Evolutionary conservation across 148 eudicot species (phyloP).

Genomic region (Camellia lanceoleosa): DNA sequence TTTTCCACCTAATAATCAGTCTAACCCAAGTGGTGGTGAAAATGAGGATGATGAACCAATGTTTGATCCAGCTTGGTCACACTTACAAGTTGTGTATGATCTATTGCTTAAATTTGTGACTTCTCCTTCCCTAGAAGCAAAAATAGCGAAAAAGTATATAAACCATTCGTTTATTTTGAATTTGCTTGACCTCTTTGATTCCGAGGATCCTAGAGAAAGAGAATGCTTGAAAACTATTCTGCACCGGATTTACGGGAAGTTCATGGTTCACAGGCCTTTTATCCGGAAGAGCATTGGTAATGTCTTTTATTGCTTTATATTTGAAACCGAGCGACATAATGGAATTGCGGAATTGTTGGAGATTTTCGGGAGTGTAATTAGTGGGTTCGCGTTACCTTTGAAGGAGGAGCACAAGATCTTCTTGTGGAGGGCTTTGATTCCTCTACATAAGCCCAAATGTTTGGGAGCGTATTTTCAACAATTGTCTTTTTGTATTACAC

Average conservation of each 20-base stretch:
- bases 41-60: slow-evolving; percentile 77
- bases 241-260: slow-evolving; percentile 89
- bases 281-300: slow-evolving; percentile 75
- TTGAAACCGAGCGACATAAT: slow-evolving; percentile 74
- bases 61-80: slow-evolving; percentile 93
- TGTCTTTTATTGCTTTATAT: slow-evolving; percentile 67
- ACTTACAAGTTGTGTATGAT: slow-evolving; percentile 81
- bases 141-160: slow-evolving; percentile 80
- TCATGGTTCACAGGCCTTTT: slow-evolving; percentile 93
- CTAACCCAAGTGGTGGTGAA: slow-evolving; percentile 36
- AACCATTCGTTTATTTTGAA: slow-evolving; percentile 65
- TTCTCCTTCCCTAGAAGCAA: slow-evolving; percentile 74
- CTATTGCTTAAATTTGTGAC: slow-evolving; percentile 72
- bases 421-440: slow-evolving; percentile 74
- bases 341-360: slow-evolving; percentile 93
- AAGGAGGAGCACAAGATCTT: slow-evolving; percentile 94
- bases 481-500: slow-evolving; percentile 72
- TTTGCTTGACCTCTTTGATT: slow-evolving; percentile 81
- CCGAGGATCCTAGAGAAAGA: slow-evolving; percentile 94
- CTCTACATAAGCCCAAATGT: slow-evolving; percentile 78
- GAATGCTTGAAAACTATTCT: slow-evolving; percentile 78
- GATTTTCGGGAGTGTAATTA: slow-evolving; percentile 88
- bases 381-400: slow-evolving; percentile 91
- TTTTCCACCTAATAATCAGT: slow-evolving; percentile 68
- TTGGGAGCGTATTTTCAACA: slow-evolving; percentile 85